These are phyloP conservation scores for Kwoniella sp. DNA, from an alignment of 768 basidiomycete genomes.

Conservation along the genomic window DNA sequence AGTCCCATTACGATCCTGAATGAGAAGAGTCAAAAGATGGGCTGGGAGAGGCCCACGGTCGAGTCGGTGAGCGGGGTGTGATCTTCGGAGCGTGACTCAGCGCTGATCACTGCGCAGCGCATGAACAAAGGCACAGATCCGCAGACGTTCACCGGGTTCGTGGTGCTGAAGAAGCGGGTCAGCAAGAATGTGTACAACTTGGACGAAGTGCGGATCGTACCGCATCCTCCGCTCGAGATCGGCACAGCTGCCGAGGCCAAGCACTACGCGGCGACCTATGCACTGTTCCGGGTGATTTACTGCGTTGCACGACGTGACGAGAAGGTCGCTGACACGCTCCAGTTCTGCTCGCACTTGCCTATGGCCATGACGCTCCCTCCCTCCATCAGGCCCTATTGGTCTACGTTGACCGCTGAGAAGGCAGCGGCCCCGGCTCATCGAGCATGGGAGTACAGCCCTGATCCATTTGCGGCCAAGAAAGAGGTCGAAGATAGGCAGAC, in stretches of 20 bases:
- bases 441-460: conserved; percentile 80
- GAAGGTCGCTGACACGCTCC: neutral
- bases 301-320: neutral
- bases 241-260: conserved; percentile 74
- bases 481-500: conserved; percentile 65
- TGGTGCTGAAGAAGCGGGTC: conserved; percentile 64
- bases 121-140: conserved; percentile 31
- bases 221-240: conserved; percentile 65
- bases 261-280: conserved; percentile 86
- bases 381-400: conserved; percentile 84
- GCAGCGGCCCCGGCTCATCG: conserved; percentile 64
- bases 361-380: conserved; percentile 64
- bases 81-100: neutral
- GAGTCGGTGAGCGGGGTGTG: conserved; percentile 60
- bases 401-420: conserved; percentile 65
- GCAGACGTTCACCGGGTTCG: conserved; percentile 57
- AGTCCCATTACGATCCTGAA: conserved; percentile 72
- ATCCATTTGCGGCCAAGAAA: conserved; percentile 74
- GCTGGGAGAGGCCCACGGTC: conserved; percentile 80
- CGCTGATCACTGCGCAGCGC: conserved; percentile 5
- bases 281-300: conserved; percentile 68
- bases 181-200: conserved; percentile 63
- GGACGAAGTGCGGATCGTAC: conserved; percentile 67
- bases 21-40: conserved; percentile 86
- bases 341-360: conserved; percentile 47